These are phyloP conservation scores for Ormosia emarginata DNA, from an alignment of 306 rosid genomes.

Conservation along the genomic window DNA sequence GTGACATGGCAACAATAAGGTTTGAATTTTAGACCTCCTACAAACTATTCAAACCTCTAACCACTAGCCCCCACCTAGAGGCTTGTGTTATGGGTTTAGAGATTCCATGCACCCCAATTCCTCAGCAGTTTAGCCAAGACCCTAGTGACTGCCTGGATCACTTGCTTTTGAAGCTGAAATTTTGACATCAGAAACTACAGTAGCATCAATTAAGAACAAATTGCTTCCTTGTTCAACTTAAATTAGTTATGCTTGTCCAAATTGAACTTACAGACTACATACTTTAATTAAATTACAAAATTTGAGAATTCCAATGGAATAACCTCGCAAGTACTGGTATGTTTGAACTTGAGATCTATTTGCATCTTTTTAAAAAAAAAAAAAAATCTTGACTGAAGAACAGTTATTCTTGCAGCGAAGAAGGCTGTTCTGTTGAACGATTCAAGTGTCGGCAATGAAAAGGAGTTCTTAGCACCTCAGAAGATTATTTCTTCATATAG, in stretches of 20 bases:
- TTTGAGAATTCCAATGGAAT: neutral
- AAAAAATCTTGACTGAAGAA: slow-evolving; percentile 6
- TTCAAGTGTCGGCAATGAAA: neutral
- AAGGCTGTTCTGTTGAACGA: slow-evolving; percentile 43
- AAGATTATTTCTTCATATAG: neutral
- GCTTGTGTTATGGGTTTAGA: too few relatives aligned
- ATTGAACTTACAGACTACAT: neutral
- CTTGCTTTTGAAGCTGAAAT: too few relatives aligned
- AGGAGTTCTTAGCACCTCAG: neutral
- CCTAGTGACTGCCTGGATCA: too few relatives aligned
- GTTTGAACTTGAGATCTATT: neutral
- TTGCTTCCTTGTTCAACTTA: neutral
- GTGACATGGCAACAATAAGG: too few relatives aligned
- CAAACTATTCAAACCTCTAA: too few relatives aligned
- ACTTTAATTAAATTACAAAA: neutral
- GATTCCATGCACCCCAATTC: too few relatives aligned
- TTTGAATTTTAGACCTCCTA: too few relatives aligned
- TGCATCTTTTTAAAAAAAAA: too few relatives aligned
- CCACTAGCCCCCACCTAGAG: too few relatives aligned
- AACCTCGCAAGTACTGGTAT: neutral
- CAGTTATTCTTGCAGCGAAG: slow-evolving; percentile 44
- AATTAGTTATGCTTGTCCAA: neutral
- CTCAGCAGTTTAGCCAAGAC: too few relatives aligned
- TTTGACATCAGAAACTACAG: too few relatives aligned
- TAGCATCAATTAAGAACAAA: neutral